Evolutionary conservation across 2,329 filamentous ascomycete genomes (phyloP), one percentile per base, ranked within the genome.

Genomic region (Polychaeton citri): DNA sequence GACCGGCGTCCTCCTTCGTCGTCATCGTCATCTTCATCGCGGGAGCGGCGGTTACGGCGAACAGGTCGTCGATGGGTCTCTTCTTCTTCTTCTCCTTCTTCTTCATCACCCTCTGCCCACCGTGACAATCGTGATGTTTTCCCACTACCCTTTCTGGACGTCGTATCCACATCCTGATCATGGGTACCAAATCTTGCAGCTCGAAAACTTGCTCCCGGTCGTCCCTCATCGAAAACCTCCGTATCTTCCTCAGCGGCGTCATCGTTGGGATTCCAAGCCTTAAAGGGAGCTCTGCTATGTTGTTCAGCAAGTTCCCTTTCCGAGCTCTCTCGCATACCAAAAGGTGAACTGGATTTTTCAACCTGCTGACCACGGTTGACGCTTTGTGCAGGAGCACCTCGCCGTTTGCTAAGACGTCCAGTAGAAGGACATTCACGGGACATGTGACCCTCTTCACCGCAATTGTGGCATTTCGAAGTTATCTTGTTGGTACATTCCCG

Each of bases 1-100:
- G 40, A n/a, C 41, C 39, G 9, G 37, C 43, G 32, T 38, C 43
- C 33, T 12, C 38, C 40, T 12, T 38, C 34, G 15, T 43, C 42
- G 10, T 32, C 32, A 4, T 38, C 35, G 17, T 40, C 42, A 21
- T 33, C 33, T 5, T 36, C 40, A 8, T 16, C 35, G 6, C 45
- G 43, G 12, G 31, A 36, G 18, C 43, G 38, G 10, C 52, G 48
- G 34, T 37, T 41, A 9, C 30, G 26, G n/a, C 28, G 32, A 26
- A 34, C 36, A 33, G 12, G 38, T 37, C 31, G 34, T 34, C 33
- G 17, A 21, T 9, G 36, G 33, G 8, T 33, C 38, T 41, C 43
- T 8, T 43, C 39, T n/a, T 41, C 39, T 7, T 43, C 44, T 7
- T 34, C 38, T 15, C 28, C 18, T 10, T 42, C 34, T 32, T 31